Evolutionary conservation across 2,329 filamentous ascomycete genomes (phyloP), one percentile per base, ranked within the genome.

Genomic region (Colletotrichum lupini): DNA sequence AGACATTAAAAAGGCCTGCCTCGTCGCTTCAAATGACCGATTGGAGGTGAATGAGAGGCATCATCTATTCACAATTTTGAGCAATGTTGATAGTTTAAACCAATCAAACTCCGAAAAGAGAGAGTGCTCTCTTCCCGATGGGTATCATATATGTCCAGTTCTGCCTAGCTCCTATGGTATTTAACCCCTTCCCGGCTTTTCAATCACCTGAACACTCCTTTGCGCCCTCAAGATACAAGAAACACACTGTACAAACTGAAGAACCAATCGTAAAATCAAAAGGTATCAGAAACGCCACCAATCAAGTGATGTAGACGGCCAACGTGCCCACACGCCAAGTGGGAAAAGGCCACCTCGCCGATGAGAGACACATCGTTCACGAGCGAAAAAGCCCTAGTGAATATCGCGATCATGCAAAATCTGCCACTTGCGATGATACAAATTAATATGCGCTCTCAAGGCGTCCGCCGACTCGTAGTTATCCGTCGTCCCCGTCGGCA

Each of bases 341-440:
- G 30, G 19, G 14, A 6, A 46, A 22, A 49, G 19, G 42, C 42
- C 42, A 55, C 35, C 5, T 5, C n/a, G 28, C 6, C 28, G 26
- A 24, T 19, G 60, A 32, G n/a, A 42, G 30, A 14, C 49, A 8
- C 9, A 11, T 16, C 19, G 32, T 7, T 19, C 28, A 24, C 30
- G 30, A 26, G 7, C 2, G 19, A 42, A 35, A 7, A 12, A 19
- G 6, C 24, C 24, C 53, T 65, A 74, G 22, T 49, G n/a, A 6
- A 74, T 74, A 32, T 74, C 72, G 22, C 72, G 53, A 71, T 85
- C 83, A 62, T 85, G 83, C 30, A 85, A 79, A 72, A 85, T 80
- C 77, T 85, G 83, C 83, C 83, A 85, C 76, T 85, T 85, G 30
- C 79, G 80, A 72, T 85, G 83, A 12, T 75, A 76, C 1, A 76